Conservation (phyloP, 345 rosid genomes). For the Hibiscus mutabilis region DNA sequence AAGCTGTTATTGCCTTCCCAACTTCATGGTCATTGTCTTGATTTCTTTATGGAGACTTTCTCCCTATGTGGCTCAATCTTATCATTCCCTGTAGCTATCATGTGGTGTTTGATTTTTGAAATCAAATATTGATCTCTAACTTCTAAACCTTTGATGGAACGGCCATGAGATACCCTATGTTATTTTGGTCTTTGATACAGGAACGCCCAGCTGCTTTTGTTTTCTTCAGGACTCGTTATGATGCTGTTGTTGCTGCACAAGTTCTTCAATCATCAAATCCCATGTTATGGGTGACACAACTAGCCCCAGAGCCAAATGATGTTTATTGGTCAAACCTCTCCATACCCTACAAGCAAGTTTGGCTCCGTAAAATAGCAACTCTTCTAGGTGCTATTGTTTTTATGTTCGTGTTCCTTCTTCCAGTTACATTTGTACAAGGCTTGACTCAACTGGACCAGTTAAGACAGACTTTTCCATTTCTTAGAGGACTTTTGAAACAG, state of each 20-base stretch:
- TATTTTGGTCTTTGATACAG: slow-evolving; percentile 32
- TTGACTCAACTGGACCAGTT: slow-evolving; percentile 65
- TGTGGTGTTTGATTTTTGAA: slow-evolving; percentile 1
- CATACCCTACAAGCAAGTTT: slow-evolving; percentile 72
- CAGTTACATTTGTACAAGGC: slow-evolving; percentile 78
- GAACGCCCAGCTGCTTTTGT: slow-evolving; percentile 77
- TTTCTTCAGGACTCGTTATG: slow-evolving; percentile 54
- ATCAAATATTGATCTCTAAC: not conserved
- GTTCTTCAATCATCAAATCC: slow-evolving; percentile 3
- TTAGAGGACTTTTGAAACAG: slow-evolving; percentile 47
- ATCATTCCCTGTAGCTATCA: not conserved
- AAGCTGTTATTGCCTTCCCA: not conserved
- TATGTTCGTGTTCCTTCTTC: slow-evolving; percentile 72
- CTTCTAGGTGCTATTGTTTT: slow-evolving; percentile 58
- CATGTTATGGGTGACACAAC: slow-evolving; percentile 67
- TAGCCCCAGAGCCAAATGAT: slow-evolving; percentile 86
- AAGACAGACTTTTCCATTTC: slow-evolving; percentile 56
- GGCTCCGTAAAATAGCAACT: slow-evolving; percentile 74
- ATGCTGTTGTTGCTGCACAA: not conserved
- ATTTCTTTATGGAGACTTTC: not conserved
- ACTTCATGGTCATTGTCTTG: not conserved
- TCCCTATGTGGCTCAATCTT: not conserved
- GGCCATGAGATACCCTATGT: not conserved
- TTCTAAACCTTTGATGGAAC: slow-evolving; percentile 2
- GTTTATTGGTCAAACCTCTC: slow-evolving; percentile 27